Conservation (phyloP, 2,329 filamentous ascomycete genomes). For the Arthroderma sp. region DNA sequence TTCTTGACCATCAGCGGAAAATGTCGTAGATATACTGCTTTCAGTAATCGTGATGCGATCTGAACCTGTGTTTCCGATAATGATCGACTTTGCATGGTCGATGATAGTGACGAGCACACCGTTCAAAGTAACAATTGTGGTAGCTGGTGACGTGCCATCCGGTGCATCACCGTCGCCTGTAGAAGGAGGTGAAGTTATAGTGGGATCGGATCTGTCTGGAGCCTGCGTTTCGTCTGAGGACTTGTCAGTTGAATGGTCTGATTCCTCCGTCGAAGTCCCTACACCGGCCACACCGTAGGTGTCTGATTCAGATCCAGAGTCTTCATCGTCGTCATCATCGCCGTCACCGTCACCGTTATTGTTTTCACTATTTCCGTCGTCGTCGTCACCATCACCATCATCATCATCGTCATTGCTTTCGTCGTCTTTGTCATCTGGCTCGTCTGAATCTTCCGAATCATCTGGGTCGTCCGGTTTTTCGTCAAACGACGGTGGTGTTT, state of each 20-base stretch:
- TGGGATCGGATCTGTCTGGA: not conserved
- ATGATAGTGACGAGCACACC: slow-evolving; percentile 5
- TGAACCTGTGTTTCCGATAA: not conserved
- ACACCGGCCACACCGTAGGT: no score
- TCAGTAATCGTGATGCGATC: slow-evolving; percentile 4
- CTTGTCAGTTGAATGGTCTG: no score
- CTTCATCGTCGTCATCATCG: not conserved
- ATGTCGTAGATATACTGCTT: slow-evolving; percentile 2
- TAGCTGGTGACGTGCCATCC: not conserved
- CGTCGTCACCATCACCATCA: not conserved
- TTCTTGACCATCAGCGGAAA: slow-evolving; percentile 1
- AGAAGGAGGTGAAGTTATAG: not conserved
- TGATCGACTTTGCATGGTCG: not conserved
- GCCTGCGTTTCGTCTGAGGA: not conserved
- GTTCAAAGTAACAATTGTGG: slow-evolving; percentile 2
- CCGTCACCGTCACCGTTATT: not conserved
- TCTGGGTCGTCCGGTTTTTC: not conserved
- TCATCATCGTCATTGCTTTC: not conserved
- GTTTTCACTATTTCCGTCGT: not conserved
- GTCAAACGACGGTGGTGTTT: slow-evolving; percentile 4
- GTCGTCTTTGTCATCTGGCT: not conserved
- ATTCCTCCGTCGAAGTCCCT: no score
- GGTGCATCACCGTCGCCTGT: not conserved
- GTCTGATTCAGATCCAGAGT: not conserved
- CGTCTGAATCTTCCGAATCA: no score